Evolutionary conservation across 2,329 filamentous ascomycete species (phyloP), one percentile per base, ranked within the genome.

Genomic region (Aspergillus thermomutatus): DNA sequence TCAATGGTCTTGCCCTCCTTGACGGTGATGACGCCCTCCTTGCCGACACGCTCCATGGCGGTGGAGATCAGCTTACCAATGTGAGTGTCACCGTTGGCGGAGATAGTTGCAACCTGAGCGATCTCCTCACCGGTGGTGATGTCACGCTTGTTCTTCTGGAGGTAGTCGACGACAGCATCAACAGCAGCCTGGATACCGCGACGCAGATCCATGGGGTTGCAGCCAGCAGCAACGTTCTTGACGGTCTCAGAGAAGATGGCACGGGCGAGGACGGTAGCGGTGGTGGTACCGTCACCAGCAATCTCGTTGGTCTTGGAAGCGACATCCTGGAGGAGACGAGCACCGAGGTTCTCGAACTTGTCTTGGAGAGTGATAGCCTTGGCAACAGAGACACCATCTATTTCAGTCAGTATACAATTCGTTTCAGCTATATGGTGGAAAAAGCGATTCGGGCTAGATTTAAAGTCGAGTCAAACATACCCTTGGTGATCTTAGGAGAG

Each of bases 191-290:
- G 94, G 72, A 94, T 97, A 78, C 94, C 94, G 70, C 94, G 89
- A 77, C 94, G 89, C 72, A 99, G 86, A 74, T 99, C 94, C 94
- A 99, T 97, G 66, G 94, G 94, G 83, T 99, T 99, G 89, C 94
- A 99, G 73, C 94, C 94, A 63, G 94, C 94, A 65, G 94, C 94
- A 64, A 99, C 94, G 77, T 99, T 99, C 89, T 99, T 99, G 76
- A 97, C 94, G 54, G 93, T 97, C 85, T 99, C 94, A 78, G 94
- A 96, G 86, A 99, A 99, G 81, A 99, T 99, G 76, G 92, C 90
- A 69, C 92, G 91, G 69, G 92, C 94, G 66, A 99, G 91, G 66
- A 97, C 94, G 63, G 94, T 99, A 64, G 94, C 94, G 65, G 92
- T 96, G 65, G 94, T 99, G 70, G 94, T 99, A 80, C 94, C 94